Base-by-base conservation (phyloP, 495 filamentous ascomycete species). In the Penicillium paradoxum region DNA sequence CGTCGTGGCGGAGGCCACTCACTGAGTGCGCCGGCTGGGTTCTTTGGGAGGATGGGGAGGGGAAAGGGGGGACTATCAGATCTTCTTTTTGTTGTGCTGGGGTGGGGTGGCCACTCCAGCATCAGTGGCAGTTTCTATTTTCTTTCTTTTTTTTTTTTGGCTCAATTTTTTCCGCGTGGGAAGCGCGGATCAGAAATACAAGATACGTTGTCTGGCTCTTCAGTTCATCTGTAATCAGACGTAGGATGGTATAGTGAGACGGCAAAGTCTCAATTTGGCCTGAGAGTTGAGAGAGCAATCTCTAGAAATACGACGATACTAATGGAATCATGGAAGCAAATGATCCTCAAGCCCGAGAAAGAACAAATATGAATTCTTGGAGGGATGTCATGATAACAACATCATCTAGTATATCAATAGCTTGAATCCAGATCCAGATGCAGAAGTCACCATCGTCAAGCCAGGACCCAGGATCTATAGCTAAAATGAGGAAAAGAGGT, bases 1-100 rank as follows among this genome's bases (percentile, higher is more conserved):
- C 64, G 83, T 92, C 65, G 82, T 70, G 48, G 77, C 79, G 47
- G 81, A 84, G 34, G 85, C 85, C 51, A 71, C 45, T 49, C 48
- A 56, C 27, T 51, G 37, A 51, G 36, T 30, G 25, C 6, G n/a
- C 8, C 1, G 15, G 4, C 6, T 22, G 18, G 44, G 6, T 34
- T 18, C 42, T 19, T 24, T 15, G n/a, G 22, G 22, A 17, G n/a
- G 19, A 13, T 2, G 17, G 37, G 37, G 19, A 25, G 22, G 22
- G 40, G 6, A n/a, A n/a, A 3, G 21, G 19, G 19, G 7, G 13
- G 39, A 11, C 2, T 27, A 15, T 2, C 10, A 14, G 2, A 34
- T 27, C n/a, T 1, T 27, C 14, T 43, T 25, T 43, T 43, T 24
- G 1, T 10, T 43, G 22, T 14, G 40, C 13, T 25, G 41, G 25